A percentile compares a stretch with the other conserved stretches of the same genome.
Conservation (phyloP, 257 asterid genomes). For the Anisodus acutangulus region DNA sequence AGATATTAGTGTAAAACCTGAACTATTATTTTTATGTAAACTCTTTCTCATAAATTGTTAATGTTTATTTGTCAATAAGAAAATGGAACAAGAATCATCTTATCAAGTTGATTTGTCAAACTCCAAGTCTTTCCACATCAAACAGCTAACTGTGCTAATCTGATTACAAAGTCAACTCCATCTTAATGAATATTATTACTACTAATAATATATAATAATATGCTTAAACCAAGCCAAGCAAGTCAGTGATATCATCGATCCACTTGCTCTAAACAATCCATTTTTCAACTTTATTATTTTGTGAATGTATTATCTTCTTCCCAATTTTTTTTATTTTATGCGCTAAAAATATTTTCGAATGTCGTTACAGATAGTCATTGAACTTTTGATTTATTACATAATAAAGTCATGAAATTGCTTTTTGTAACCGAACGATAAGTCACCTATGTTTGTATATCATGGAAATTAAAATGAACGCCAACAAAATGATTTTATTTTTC, state of each 20-base stretch:
- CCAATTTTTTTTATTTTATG: no score
- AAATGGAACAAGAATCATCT: no score
- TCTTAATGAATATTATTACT: background rate
- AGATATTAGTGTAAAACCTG: no score
- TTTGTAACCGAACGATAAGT: background rate
- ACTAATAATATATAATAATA: background rate
- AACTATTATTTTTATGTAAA: no score
- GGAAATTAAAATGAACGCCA: background rate
- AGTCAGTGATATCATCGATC: background rate
- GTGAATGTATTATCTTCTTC: background rate
- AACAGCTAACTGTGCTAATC: background rate
- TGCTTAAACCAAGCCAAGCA: background rate
- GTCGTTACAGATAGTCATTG: background rate
- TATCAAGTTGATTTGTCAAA: no score
- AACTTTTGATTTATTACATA: background rate
- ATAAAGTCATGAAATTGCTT: background rate
- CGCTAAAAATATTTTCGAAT: background rate
- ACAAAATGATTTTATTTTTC: no score
- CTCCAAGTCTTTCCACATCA: background rate
- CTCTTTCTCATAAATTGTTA: background rate
- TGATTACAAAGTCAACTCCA: background rate
- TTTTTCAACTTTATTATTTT: conserved; percentile 14
- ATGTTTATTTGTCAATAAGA: no score
- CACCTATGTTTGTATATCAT: background rate
- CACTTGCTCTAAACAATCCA: background rate